A percentile compares a stretch with the other conserved stretches of the same genome.
Evolutionary conservation across 108 stramenopile species (phyloP).

Genomic region (Conticribra weissflogii): DNA sequence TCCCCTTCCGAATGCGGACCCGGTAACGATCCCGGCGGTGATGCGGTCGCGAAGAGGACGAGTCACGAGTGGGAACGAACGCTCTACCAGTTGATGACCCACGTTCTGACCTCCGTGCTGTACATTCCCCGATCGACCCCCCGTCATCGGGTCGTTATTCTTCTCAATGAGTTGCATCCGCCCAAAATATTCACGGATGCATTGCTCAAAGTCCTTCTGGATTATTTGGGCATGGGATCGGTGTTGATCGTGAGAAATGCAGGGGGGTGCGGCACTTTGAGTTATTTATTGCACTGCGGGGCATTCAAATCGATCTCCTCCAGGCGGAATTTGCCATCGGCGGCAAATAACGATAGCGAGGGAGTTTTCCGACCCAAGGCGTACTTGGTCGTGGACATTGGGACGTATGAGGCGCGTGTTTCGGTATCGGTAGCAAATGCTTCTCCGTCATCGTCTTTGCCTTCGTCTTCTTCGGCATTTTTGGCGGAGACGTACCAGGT

Average conservation of each 20-base stretch:
- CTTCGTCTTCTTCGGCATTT: neutral
- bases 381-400: constrained; percentile 32
- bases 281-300: constrained; percentile 31
- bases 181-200: constrained; percentile 32
- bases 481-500: constrained; percentile 30
- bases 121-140: constrained; percentile 44
- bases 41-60: too few species aligned
- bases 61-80: constrained; percentile 48
- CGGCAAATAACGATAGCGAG: neutral
- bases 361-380: constrained; percentile 20
- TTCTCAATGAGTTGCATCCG: constrained; percentile 26
- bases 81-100: constrained; percentile 35
- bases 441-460: neutral
- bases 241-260: constrained; percentile 28
- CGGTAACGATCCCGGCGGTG: neutral
- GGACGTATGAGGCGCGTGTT: constrained; percentile 38
- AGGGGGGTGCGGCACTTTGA: constrained; percentile 22
- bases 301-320: neutral
- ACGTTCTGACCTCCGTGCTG: constrained; percentile 36
- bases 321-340: neutral
- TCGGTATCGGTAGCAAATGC: constrained; percentile 17
- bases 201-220: constrained; percentile 25
- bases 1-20: neutral
- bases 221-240: constrained; percentile 36
- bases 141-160: constrained; percentile 37